phyloP scores from a whole-genome alignment of 176 grass and related monocot species.

The Aegilops tauschii region DNA sequence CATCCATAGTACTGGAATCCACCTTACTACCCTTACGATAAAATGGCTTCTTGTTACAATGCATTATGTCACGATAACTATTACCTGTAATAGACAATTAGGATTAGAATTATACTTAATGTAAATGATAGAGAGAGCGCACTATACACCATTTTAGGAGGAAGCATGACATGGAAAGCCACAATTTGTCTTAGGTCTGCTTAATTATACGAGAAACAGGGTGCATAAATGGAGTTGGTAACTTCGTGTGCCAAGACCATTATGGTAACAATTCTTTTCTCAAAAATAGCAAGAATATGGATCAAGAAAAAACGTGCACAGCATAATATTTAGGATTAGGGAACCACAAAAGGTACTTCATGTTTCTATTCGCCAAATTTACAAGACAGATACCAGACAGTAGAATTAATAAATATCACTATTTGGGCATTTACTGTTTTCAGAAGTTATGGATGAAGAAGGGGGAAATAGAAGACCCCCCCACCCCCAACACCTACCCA shows the following conservation, averaged over 20 bases:
- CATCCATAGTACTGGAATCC: conserved; percentile 87
- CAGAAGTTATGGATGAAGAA: neutral
- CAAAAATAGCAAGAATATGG: neutral
- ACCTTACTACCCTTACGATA: conserved; percentile 71
- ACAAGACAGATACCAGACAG: neutral
- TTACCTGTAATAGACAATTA: conserved; percentile 51
- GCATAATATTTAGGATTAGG: neutral
- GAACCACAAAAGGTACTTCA: neutral
- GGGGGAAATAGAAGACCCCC: neutral
- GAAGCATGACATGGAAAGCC: conserved; percentile 17
- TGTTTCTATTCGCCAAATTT: conserved; percentile 9
- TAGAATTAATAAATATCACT: neutral
- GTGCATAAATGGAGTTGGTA: neutral
- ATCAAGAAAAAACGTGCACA: neutral
- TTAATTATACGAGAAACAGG: neutral
- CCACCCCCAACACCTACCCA: neutral
- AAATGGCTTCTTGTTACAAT: conserved; percentile 97
- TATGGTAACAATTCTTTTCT: neutral
- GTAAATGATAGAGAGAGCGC: neutral
- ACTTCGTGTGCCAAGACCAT: conserved; percentile 3
- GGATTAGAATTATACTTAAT: conserved; percentile 26
- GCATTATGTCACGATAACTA: conserved; percentile 89
- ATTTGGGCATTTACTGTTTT: neutral
- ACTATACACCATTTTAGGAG: conserved; percentile 7
- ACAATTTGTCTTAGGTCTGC: neutral